Evolutionary conservation across 768 basidiomycete genomes (phyloP), one percentile per base, ranked within the genome.

Genomic region (Leccinum subtestaceum): DNA sequence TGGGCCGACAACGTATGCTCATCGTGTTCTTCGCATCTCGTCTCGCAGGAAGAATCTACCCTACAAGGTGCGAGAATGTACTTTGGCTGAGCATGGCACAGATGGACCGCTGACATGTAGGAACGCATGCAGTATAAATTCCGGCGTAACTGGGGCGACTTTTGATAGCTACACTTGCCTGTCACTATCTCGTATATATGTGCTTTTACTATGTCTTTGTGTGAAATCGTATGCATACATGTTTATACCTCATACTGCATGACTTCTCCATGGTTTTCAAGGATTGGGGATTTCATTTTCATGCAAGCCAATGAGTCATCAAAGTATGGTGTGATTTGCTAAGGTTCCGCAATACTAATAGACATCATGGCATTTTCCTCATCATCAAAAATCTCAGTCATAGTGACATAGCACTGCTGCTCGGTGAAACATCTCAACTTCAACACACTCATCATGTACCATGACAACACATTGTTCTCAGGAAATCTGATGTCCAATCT

Each of bases 141-240:
- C 84, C 84, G 86, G 53, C 84, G 89, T 58, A 91, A 77, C 65
- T 94, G 91, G 91, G 90, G 89, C 46, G 91, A 94, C 72, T 94
- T 93, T 74, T 93, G 67, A 80, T 55, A 57, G 36, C 53, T 43
- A 34, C 53, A 40, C 43, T 31, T 57, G 48, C 56, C 5, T 47
- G 32, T 61, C 51, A 54, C 45, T 61, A 60, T 62, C 55, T 60
- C 53, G 49, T 55, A 46, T 57, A 17, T 49, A 19, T 25, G 38
- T 48, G 10, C 32, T 47, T 15, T 7, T 31, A 13, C 4, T 31
- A 38, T 60, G 59, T 60, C 52, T 31, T 58, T 25, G 36, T 45
- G 17, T 60, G 57, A 63, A 67, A 53, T 60, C 56, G 50, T 56
- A 53, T 5, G 5, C 3, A 9, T 57, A 67, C 68, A 68, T 71